Evolutionary conservation across 129 eudicot species (phyloP).

Genomic region (Ambrosia artemisiifolia): DNA sequence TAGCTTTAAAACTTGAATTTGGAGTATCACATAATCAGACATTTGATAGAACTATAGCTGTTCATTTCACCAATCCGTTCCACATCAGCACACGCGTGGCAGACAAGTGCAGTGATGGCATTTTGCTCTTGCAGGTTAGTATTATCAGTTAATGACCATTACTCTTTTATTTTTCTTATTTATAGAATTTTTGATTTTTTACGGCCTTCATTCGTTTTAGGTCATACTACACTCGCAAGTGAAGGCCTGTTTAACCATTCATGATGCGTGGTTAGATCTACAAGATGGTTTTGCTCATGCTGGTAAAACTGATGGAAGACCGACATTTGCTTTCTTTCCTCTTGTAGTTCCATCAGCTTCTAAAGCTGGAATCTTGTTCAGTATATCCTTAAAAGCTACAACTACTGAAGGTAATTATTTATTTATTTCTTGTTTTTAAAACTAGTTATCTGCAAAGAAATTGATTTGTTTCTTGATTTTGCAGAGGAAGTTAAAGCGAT

Average conservation of each 20-base stretch:
- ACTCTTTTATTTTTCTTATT: neutral
- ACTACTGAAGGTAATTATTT: constrained; percentile 40
- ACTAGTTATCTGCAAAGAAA: constrained; percentile 1
- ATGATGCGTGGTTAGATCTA: constrained; percentile 97
- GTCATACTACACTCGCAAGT: constrained; percentile 92
- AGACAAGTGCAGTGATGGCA: constrained; percentile 81
- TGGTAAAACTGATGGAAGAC: constrained; percentile 72
- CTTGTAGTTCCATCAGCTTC: constrained; percentile 73
- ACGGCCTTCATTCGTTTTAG: constrained; percentile 27
- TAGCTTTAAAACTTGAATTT: constrained; percentile 90
- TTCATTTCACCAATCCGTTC: constrained; percentile 88
- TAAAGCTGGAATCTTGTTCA: constrained; percentile 77
- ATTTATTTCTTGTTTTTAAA: neutral
- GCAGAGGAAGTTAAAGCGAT: constrained; percentile 59
- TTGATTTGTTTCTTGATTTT: constrained; percentile 8
- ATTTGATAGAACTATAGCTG: constrained; percentile 89
- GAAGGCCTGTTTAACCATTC: constrained; percentile 70
- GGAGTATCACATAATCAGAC: constrained; percentile 92
- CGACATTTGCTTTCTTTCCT: constrained; percentile 79
- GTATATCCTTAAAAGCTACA: constrained; percentile 48
- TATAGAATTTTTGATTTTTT: neutral
- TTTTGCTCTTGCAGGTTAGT: constrained; percentile 84
- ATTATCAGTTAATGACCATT: neutral
- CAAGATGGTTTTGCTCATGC: constrained; percentile 94
- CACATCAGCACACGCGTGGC: constrained; percentile 78